A percentile compares a stretch with the other conserved stretches of the same genome.
phyloP scores from a whole-genome alignment of 1,139 yeast genomes.

The Protomyces arabidopsidicola region DNA sequence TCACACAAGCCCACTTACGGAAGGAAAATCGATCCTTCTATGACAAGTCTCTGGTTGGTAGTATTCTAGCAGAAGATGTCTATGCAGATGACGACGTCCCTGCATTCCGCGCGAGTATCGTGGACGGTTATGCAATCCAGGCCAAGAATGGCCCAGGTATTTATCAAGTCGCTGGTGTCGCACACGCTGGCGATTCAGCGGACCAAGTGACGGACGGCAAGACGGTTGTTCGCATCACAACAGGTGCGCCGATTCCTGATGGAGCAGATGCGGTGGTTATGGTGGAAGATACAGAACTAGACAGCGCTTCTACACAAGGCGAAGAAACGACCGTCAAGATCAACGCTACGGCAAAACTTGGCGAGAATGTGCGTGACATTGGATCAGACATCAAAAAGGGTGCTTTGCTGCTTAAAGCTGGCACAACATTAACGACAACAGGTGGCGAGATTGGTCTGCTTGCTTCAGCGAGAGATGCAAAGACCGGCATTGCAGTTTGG shows the following conservation, averaged over 20 bases:
- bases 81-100: conserved; percentile 45
- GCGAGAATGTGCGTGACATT: conserved; percentile 47
- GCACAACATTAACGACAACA: conserved; percentile 40
- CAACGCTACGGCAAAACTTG: conserved; percentile 32
- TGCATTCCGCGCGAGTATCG: conserved; percentile 49
- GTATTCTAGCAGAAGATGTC: conserved; percentile 45
- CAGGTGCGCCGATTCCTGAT: conserved; percentile 52
- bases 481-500: conserved; percentile 42
- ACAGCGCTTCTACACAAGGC: conserved; percentile 39
- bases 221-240: conserved; percentile 46
- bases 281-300: conserved; percentile 48
- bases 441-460: conserved; percentile 51
- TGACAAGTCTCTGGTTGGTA: neutral
- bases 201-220: conserved; percentile 35
- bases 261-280: conserved; percentile 52
- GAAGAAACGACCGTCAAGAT: conserved; percentile 44
- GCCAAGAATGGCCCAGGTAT: conserved; percentile 46
- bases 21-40: neutral
- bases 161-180: conserved; percentile 43
- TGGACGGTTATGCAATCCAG: conserved; percentile 51
- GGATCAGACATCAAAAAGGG: conserved; percentile 48
- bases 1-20: neutral
- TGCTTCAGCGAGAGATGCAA: conserved; percentile 40
- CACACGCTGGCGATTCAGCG: conserved; percentile 45
- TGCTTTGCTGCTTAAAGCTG: conserved; percentile 40